Evolutionary conservation across 495 filamentous ascomycete genomes (phyloP), one percentile per base, ranked within the genome.

Genomic region (Cudoniella acicularis): DNA sequence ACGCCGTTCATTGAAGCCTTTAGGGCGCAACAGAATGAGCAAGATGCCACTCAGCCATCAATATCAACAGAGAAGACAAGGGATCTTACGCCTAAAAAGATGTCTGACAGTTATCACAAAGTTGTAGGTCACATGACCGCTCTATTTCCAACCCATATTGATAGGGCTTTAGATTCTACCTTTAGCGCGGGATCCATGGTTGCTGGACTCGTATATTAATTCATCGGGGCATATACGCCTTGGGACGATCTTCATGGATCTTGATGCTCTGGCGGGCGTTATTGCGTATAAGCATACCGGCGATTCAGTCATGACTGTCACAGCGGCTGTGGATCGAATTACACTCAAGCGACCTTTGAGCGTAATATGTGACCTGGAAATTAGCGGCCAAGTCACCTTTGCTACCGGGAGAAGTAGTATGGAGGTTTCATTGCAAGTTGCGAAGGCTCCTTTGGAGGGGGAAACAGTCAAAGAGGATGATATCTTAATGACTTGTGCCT

Each of bases 221-320:
- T 69, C 74, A 2, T 75, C 74, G 1, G 74, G 74, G 46, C 74
- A 75, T 49, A 74, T 77, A 25, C 59, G 71, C 20, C 74, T 92
- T 4, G 89, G 89, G 0, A 84, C 87, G 0, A 69, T 92, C 16
- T 79, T 93, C 58, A 91, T 92, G 84, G 89, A 93, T 57, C 78
- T 95, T 8, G 90, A 93, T 73, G 90, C 90, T 1, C 67, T 93
- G 9, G 87, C 90, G 0, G 90, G 90, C 17, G 78, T 93, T 16
- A 80, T 95, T 54, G 88, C 88, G 21, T 91, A 92, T 67, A 88
- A 89, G 49, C 90, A 93, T 66, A 92, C 90, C 0, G 90, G 90
- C 2, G 86, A 88, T 23, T 73, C 73, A 2, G 88, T 90, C 2
- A 88, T 86, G 2, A 91, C 84, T 3, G 90, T 95, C 25, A 95